phyloP scores from a whole-genome alignment of 805 yeast species.

The Lipomyces yamadae region DNA sequence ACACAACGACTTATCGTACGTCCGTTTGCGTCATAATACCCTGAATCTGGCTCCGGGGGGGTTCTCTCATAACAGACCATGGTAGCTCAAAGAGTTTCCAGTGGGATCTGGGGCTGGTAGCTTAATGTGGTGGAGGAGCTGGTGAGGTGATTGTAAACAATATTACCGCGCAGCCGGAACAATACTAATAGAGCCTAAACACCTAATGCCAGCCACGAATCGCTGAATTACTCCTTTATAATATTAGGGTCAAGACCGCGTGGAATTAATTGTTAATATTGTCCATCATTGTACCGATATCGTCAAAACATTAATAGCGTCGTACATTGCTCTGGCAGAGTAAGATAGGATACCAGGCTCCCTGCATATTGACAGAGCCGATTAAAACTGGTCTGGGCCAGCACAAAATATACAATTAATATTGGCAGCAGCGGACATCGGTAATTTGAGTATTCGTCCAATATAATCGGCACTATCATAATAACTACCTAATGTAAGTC shows the following conservation, averaged over 20 bases:
- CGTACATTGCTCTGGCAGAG: too few relatives aligned
- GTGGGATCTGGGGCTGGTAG: constrained; percentile 2
- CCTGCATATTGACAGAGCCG: too few relatives aligned
- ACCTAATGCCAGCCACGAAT: neutral
- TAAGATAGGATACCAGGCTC: too few relatives aligned
- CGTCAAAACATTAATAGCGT: too few relatives aligned
- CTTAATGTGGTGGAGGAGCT: neutral
- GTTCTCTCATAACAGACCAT: neutral
- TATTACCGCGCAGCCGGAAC: neutral
- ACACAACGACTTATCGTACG: neutral
- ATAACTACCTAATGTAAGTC: too few relatives aligned
- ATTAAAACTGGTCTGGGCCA: too few relatives aligned
- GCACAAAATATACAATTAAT: too few relatives aligned
- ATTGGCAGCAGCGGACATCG: too few relatives aligned
- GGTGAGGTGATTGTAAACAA: neutral
- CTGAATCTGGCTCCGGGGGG: neutral
- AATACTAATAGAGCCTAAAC: neutral
- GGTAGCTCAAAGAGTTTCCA: neutral
- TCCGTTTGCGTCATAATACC: neutral
- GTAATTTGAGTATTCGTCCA: too few relatives aligned
- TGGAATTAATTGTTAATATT: neutral
- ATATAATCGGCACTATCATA: too few relatives aligned
- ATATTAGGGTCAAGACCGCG: neutral
- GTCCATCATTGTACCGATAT: too few relatives aligned
- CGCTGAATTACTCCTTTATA: neutral